Conservation (phyloP, 2,329 filamentous ascomycete genomes). For the Claviceps monticola region DNA sequence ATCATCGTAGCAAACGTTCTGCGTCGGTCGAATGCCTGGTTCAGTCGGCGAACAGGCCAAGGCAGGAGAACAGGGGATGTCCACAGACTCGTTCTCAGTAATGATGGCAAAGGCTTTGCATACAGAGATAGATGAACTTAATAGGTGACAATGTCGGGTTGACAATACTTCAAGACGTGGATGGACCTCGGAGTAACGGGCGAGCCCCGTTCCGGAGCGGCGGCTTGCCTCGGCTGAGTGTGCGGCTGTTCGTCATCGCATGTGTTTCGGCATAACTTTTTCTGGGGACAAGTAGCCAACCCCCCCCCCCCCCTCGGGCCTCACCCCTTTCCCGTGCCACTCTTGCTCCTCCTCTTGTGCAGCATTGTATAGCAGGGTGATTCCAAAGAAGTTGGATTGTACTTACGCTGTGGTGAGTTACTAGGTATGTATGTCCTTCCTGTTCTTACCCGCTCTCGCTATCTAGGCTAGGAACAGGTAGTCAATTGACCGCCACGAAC, state of each 20-base stretch:
- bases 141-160: background rate
- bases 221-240: too few relatives aligned
- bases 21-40: background rate
- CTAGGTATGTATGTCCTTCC: background rate
- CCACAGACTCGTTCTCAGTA: background rate
- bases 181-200: too few relatives aligned
- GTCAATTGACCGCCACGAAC: constrained; percentile 2
- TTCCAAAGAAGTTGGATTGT: background rate
- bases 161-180: background rate
- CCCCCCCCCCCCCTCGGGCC: background rate
- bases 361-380: too few relatives aligned
- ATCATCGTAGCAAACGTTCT: constrained; percentile 13
- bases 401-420: background rate
- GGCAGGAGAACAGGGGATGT: background rate
- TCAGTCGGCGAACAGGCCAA: background rate
- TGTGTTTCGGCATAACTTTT: background rate
- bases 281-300: background rate
- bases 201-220: background rate
- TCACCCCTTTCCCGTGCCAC: background rate
- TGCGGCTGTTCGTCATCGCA: background rate
- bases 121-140: background rate
- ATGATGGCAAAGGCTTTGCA: background rate
- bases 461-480: background rate
- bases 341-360: too few relatives aligned
- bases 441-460: background rate